These are phyloP conservation scores for Hymenoscyphus scutula DNA, from an alignment of 2,329 filamentous ascomycete species.

Conservation along the genomic window DNA sequence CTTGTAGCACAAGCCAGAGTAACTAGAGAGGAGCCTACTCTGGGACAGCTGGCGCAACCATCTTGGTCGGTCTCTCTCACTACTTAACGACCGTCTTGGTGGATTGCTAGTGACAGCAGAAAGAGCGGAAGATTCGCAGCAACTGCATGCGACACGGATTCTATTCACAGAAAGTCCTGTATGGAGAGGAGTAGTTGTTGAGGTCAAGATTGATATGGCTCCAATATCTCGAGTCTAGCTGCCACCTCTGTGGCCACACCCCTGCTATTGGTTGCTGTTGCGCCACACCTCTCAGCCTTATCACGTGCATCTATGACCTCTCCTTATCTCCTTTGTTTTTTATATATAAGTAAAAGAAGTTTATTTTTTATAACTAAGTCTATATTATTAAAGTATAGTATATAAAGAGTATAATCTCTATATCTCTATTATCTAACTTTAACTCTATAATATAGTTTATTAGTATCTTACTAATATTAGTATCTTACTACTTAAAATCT, in stretches of 20 bases:
- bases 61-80: slow-evolving; percentile 19
- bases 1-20: no score
- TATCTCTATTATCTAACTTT: no score
- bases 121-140: neutral
- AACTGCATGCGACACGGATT: neutral
- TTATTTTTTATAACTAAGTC: no score
- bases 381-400: no score
- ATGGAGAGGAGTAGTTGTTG: neutral
- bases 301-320: no score
- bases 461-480: no score
- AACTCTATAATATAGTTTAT: no score
- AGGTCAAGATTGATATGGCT: neutral
- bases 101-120: neutral
- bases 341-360: no score
- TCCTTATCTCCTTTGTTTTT: no score
- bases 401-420: no score
- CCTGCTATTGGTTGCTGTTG: neutral
- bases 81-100: neutral
- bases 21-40: slow-evolving; percentile 51
- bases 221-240: no score
- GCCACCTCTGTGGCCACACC: neutral
- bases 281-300: neutral
- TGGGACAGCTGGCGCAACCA: slow-evolving; percentile 64
- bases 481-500: no score
- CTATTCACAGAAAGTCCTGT: neutral